Percentiles rank a stretch among this genome's conserved stretches.
phyloP scores from a whole-genome alignment of 768 basidiomycete species.

The Boletus insuetus region DNA sequence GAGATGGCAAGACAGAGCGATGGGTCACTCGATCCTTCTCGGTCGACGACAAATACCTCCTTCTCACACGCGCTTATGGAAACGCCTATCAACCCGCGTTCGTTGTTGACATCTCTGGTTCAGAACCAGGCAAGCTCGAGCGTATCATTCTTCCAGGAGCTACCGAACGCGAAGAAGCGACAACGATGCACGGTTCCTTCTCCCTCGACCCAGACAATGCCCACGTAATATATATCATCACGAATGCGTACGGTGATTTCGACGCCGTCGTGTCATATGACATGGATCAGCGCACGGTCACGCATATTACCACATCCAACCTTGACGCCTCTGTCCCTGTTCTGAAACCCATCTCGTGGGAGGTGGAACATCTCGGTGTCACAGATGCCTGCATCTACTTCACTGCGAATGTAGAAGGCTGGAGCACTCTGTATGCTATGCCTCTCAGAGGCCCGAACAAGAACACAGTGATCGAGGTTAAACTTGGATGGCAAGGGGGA shows the following conservation, averaged over 20 bases:
- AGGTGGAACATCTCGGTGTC: constrained; percentile 25
- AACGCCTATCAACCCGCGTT: constrained; percentile 30
- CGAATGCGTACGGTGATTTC: constrained; percentile 41
- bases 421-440: constrained; percentile 29
- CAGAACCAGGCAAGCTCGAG: constrained; percentile 22
- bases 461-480: constrained; percentile 32
- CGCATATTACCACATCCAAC: constrained; percentile 39
- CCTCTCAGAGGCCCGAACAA: constrained; percentile 30
- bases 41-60: constrained; percentile 37
- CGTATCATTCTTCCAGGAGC: constrained; percentile 34
- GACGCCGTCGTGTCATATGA: constrained; percentile 36
- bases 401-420: constrained; percentile 40
- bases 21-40: constrained; percentile 36
- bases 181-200: constrained; percentile 22
- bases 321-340: constrained; percentile 26
- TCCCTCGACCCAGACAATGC: constrained; percentile 31
- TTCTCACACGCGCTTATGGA: constrained; percentile 31
- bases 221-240: constrained; percentile 33
- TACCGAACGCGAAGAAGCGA: constrained; percentile 32
- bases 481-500: constrained; percentile 32
- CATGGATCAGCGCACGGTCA: constrained; percentile 25
- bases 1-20: constrained; percentile 31
- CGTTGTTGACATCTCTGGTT: constrained; percentile 34
- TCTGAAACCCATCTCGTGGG: constrained; percentile 37
- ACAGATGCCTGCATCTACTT: constrained; percentile 32